A percentile compares a stretch with the other conserved stretches of the same genome.
These are phyloP conservation scores for Penicillium sp. DNA, from an alignment of 2,329 filamentous ascomycete species.

Conservation along the genomic window DNA sequence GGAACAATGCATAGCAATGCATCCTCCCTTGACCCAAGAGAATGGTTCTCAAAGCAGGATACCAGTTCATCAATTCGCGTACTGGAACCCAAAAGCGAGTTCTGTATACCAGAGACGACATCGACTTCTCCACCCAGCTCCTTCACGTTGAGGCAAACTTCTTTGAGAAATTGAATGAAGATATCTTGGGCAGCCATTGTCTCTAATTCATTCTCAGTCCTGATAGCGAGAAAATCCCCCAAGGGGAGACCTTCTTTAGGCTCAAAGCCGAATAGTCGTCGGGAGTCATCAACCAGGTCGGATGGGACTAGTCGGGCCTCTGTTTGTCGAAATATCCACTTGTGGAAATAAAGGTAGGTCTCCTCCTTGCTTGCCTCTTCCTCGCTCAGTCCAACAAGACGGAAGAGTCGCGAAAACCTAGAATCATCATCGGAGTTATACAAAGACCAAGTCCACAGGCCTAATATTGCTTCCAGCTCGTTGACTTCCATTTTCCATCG, in stretches of 20 bases:
- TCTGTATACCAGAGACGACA: conserved; percentile 17
- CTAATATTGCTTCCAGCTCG: conserved; percentile 35
- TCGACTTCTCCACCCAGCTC: conserved; percentile 19
- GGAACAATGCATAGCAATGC: conserved; percentile 37
- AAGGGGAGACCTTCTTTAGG: no score
- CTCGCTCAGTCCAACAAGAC: conserved; percentile 25
- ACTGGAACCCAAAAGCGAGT: conserved; percentile 19
- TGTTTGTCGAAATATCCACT: no score
- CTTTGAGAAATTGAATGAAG: conserved; percentile 32
- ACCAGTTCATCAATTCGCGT: conserved; percentile 27
- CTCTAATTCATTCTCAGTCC: conserved; percentile 25
- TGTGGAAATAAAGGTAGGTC: no score
- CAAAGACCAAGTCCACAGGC: conserved; percentile 38
- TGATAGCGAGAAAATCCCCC: no score
- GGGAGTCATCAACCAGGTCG: no score
- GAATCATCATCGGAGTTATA: no score
- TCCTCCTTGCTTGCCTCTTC: conserved; percentile 25
- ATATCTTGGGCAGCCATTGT: conserved; percentile 37
- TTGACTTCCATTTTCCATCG: conserved; percentile 28
- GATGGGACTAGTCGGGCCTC: no score
- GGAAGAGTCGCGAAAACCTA: no score
- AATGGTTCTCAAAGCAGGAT: conserved; percentile 28
- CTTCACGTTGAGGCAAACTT: conserved; percentile 12
- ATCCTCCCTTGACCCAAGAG: conserved; percentile 34
- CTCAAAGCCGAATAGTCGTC: no score